Evolutionary conservation across 768 basidiomycete species (phyloP).

Genomic region (Lanmaoa rubissima): DNA sequence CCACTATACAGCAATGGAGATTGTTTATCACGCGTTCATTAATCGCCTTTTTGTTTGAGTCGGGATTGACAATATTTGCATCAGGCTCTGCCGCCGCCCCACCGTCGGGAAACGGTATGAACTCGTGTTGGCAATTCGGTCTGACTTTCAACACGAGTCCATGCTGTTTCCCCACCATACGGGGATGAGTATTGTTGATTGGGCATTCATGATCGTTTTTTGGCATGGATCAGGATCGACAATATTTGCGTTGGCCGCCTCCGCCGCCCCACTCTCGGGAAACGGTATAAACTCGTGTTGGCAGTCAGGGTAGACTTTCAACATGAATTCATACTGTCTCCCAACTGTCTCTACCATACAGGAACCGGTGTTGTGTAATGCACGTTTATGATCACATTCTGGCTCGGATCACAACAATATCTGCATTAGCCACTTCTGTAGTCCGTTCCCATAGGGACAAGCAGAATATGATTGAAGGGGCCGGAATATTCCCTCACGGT

Average conservation of each 20-base stretch:
- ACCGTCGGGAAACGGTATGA: too few species aligned
- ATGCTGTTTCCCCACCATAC: background rate
- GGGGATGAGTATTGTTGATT: background rate
- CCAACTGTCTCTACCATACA: background rate
- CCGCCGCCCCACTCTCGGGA: too few species aligned
- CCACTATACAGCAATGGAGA: background rate
- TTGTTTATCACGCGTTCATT: too few species aligned
- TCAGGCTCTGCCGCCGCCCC: too few species aligned
- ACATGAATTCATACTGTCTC: background rate
- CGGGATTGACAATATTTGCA: too few species aligned
- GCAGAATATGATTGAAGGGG: background rate
- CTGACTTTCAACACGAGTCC: background rate
- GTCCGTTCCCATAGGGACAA: background rate
- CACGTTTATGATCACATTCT: background rate
- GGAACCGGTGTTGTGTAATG: background rate
- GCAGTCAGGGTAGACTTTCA: background rate
- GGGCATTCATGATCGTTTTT: background rate
- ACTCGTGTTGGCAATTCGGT: background rate
- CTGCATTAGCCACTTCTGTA: background rate
- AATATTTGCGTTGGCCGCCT: background rate
- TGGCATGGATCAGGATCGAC: too few species aligned
- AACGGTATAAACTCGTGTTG: background rate
- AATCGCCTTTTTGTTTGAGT: too few species aligned
- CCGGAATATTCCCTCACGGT: background rate
- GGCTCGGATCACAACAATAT: background rate